Evolutionary conservation across 2,329 filamentous ascomycete genomes (phyloP).

Genomic region (Claviceps africana): DNA sequence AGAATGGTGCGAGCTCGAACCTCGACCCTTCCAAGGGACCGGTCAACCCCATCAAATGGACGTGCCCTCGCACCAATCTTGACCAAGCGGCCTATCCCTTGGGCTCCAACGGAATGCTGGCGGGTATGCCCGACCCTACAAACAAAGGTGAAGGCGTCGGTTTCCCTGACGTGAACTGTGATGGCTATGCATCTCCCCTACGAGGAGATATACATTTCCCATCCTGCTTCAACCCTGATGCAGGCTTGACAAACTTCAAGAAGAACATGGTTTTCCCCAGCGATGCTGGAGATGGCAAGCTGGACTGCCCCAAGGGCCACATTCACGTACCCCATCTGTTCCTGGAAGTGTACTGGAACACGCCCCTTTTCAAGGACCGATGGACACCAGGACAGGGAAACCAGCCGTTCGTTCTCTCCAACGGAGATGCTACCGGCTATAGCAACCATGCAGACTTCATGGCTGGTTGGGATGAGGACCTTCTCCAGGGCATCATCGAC

Average conservation of each 20-base stretch:
- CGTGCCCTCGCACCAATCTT: conserved; percentile 42
- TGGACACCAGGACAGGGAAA: conserved; percentile 40
- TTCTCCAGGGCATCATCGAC: conserved; percentile 53
- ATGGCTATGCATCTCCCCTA: conserved; percentile 45
- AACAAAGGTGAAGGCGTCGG: conserved; percentile 44
- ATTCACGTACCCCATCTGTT: conserved; percentile 44
- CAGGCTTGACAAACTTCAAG: conserved; percentile 44
- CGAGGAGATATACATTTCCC: conserved; percentile 59
- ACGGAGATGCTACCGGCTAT: conserved; percentile 57
- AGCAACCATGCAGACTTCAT: conserved; percentile 60
- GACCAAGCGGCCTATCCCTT: conserved; percentile 37
- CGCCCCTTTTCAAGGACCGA: conserved; percentile 33
- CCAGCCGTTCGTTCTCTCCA: conserved; percentile 54
- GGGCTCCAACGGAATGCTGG: conserved; percentile 38
- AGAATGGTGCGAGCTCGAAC: conserved; percentile 33
- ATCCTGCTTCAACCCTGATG: conserved; percentile 55
- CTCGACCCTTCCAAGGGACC: conserved; percentile 37
- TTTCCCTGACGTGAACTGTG: conserved; percentile 60
- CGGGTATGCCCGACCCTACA: conserved; percentile 39
- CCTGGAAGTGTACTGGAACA: conserved; percentile 48
- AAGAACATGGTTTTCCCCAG: conserved; percentile 54
- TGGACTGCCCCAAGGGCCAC: conserved; percentile 40
- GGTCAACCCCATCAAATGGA: conserved; percentile 43
- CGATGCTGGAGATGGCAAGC: conserved; percentile 28
- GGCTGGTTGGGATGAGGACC: conserved; percentile 53